Conservation (phyloP, 2,329 filamentous ascomycete species). For the Capronia coronata region DNA sequence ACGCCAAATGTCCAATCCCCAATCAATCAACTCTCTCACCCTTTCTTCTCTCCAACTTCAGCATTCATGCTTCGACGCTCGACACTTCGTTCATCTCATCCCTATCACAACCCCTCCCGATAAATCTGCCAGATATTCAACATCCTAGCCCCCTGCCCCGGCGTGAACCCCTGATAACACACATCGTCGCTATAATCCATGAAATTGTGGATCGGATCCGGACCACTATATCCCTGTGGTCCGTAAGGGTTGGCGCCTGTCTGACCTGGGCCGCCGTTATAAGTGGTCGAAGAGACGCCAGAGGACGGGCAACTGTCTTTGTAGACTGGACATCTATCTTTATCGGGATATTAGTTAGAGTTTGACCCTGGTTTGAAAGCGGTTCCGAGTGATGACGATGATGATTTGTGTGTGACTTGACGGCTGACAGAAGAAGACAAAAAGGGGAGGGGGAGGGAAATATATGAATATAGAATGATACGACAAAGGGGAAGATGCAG, state of each 20-base stretch:
- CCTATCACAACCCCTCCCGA: conserved; percentile 25
- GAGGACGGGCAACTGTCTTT: conserved; percentile 48
- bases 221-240: conserved; percentile 33
- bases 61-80: no score
- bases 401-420: no score
- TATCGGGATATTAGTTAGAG: neutral
- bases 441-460: no score
- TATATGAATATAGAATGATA: neutral
- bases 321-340: conserved; percentile 46
- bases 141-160: conserved; percentile 47
- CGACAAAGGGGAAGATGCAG: no score
- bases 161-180: conserved; percentile 50
- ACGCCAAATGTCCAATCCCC: no score
- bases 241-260: conserved; percentile 17
- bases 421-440: no score
- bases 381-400: no score
- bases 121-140: conserved; percentile 46
- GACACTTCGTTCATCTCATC: neutral
- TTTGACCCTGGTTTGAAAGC: no score
- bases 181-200: conserved; percentile 55
- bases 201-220: conserved; percentile 52
- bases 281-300: conserved; percentile 7
- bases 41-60: no score
- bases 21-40: no score
- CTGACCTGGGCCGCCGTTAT: conserved; percentile 5